A percentile compares a stretch with the other conserved stretches of the same genome.
Evolutionary conservation across 345 rosid species (phyloP).

Genomic region (Aethionema arabicum): DNA sequence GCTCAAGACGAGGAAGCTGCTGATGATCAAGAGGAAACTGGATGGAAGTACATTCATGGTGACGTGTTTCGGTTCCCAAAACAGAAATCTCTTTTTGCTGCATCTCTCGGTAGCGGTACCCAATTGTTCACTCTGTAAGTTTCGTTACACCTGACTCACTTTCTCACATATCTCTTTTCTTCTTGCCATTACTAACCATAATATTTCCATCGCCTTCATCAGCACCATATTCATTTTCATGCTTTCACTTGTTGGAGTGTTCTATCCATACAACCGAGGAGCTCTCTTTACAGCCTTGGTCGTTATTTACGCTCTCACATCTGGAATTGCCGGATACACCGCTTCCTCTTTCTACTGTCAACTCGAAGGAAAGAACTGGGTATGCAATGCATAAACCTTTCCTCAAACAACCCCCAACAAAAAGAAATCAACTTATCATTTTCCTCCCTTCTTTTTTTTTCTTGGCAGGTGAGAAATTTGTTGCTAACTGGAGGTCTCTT

Average conservation of each 20-base stretch:
- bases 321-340: conserved; percentile 85
- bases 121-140: conserved; percentile 82
- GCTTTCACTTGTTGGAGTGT: conserved; percentile 87
- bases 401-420: background rate
- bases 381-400: conserved; percentile 28
- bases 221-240: conserved; percentile 77
- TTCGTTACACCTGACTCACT: conserved; percentile 2
- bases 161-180: conserved; percentile 1
- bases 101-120: conserved; percentile 76
- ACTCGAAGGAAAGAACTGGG: conserved; percentile 93
- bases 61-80: conserved; percentile 84
- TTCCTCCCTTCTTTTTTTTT: background rate
- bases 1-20: conserved; percentile 89
- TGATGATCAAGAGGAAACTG: conserved; percentile 86
- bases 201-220: conserved; percentile 7
- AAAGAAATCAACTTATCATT: background rate
- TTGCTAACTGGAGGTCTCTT: conserved; percentile 80
- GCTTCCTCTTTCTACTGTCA: conserved; percentile 86
- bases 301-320: conserved; percentile 81
- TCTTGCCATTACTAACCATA: background rate
- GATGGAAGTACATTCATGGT: conserved; percentile 89
- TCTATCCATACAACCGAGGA: conserved; percentile 92
- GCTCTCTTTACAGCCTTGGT: conserved; percentile 89
- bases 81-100: conserved; percentile 68
- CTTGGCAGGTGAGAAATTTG: conserved; percentile 71